A percentile compares a stretch with the other conserved stretches of the same genome.
These are phyloP conservation scores for Aegilops bicornis DNA, from an alignment of 176 grass and related monocot genomes.

Conservation along the genomic window DNA sequence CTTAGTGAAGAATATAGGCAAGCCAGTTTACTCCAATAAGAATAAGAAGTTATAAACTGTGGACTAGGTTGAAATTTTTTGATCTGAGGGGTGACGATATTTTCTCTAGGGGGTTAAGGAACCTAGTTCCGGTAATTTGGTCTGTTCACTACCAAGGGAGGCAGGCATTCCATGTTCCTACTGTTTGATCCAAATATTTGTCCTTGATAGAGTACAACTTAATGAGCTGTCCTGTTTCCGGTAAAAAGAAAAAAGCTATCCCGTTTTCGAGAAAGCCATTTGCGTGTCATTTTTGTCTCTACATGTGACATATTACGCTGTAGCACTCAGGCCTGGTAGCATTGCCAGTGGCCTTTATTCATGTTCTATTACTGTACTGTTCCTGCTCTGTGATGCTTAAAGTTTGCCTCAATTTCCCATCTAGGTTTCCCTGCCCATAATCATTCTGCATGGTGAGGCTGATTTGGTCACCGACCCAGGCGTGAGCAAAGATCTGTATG, in stretches of 20 bases:
- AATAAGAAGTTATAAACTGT: neutral
- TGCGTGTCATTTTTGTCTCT: neutral
- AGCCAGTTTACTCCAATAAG: neutral
- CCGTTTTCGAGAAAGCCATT: neutral
- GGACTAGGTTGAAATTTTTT: neutral
- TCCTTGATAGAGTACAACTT: neutral
- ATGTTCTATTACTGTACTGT: neutral
- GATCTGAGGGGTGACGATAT: neutral
- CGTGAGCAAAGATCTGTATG: conserved; percentile 92
- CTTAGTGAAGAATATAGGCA: neutral
- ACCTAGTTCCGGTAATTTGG: neutral
- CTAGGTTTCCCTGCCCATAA: conserved; percentile 84
- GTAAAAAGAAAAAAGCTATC: neutral
- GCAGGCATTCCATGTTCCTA: neutral
- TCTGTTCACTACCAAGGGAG: neutral
- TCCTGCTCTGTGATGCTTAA: neutral
- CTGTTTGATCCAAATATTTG: neutral
- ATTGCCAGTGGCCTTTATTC: neutral
- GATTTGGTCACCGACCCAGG: conserved; percentile 82
- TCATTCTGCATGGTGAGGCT: conserved; percentile 82
- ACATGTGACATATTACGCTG: neutral
- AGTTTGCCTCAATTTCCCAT: conserved; percentile 6
- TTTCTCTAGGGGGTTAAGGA: neutral
- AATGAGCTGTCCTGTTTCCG: neutral
- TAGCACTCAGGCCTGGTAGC: neutral